A percentile compares a stretch with the other conserved stretches of the same genome.
Evolutionary conservation across 352 stramenopile genomes (phyloP).

Genomic region (Pythium brachiatum): DNA sequence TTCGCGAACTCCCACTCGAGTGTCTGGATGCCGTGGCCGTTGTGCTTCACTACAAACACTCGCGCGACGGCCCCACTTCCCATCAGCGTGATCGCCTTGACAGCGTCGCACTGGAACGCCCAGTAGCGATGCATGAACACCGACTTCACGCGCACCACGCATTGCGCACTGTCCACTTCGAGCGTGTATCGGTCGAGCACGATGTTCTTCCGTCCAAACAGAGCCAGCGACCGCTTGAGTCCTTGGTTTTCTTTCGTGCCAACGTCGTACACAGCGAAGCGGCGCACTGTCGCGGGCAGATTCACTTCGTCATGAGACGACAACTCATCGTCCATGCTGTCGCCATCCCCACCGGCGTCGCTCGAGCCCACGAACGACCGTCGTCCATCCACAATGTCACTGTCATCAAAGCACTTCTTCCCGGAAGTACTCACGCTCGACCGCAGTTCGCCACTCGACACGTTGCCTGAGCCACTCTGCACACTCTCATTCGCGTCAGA

Average conservation of each 20-base stretch:
- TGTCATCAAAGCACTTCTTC: constrained; percentile 79
- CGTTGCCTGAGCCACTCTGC: constrained; percentile 3
- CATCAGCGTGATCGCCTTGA: constrained; percentile 27
- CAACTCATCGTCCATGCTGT: constrained; percentile 1
- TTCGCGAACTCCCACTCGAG: constrained; percentile 77
- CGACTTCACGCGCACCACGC: constrained; percentile 71
- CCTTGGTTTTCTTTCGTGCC: constrained; percentile 52
- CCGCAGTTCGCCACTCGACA: constrained; percentile 20
- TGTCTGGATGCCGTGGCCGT: constrained; percentile 47
- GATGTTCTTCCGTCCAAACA: constrained; percentile 65
- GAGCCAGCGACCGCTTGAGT: constrained; percentile 48
- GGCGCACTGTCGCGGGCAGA: constrained; percentile 59
- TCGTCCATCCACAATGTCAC: constrained; percentile 66
- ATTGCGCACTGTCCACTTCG: constrained; percentile 68
- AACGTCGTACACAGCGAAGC: constrained; percentile 76
- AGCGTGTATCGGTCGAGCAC: constrained; percentile 77
- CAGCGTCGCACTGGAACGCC: constrained; percentile 72
- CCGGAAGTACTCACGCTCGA: constrained; percentile 27
- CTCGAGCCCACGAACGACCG: constrained; percentile 15
- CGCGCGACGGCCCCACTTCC: constrained; percentile 29
- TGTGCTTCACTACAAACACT: constrained; percentile 51
- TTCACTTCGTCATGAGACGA: constrained; percentile 15
- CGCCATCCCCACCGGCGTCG: constrained; percentile 14
- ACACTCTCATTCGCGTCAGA: constrained; percentile 21
- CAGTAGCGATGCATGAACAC: constrained; percentile 84